Conservation (phyloP, 23 red algal genomes). For the Gracilariopsis chorda region DNA sequence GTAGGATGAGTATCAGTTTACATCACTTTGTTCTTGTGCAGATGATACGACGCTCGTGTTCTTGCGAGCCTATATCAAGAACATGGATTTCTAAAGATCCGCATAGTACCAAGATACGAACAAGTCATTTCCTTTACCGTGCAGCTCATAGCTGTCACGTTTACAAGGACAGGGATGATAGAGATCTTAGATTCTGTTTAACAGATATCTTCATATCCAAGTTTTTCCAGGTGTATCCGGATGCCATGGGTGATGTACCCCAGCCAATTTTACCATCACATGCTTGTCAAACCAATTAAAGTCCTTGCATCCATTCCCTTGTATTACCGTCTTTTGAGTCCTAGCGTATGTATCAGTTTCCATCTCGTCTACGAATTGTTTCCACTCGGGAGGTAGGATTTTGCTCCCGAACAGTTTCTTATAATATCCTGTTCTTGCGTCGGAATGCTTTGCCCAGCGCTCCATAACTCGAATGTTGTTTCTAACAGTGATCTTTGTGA, state of each 20-base stretch:
- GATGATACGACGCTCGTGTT: too few relatives aligned
- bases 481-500: constrained; percentile 42
- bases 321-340: not conserved
- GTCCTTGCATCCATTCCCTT: constrained; percentile 36
- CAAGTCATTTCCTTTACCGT: too few relatives aligned
- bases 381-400: constrained; percentile 39
- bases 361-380: constrained; percentile 56
- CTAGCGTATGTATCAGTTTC: constrained; percentile 28
- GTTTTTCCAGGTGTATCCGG: constrained; percentile 28
- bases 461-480: constrained; percentile 71
- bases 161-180: too few relatives aligned
- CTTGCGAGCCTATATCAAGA: too few relatives aligned
- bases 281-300: constrained; percentile 72
- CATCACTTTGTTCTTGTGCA: too few relatives aligned
- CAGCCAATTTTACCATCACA: constrained; percentile 46
- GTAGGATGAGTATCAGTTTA: too few relatives aligned
- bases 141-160: too few relatives aligned
- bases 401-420: constrained; percentile 20
- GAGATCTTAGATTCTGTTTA: too few relatives aligned
- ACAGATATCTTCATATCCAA: constrained; percentile 55
- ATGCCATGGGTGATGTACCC: constrained; percentile 68
- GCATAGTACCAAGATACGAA: too few relatives aligned
- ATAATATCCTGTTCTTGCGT: constrained; percentile 43
- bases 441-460: constrained; percentile 42
- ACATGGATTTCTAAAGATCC: too few relatives aligned